These are phyloP conservation scores for Dictyostelium discoideum DNA, from an alignment of 78 protist genomes.

Conservation along the genomic window DNA sequence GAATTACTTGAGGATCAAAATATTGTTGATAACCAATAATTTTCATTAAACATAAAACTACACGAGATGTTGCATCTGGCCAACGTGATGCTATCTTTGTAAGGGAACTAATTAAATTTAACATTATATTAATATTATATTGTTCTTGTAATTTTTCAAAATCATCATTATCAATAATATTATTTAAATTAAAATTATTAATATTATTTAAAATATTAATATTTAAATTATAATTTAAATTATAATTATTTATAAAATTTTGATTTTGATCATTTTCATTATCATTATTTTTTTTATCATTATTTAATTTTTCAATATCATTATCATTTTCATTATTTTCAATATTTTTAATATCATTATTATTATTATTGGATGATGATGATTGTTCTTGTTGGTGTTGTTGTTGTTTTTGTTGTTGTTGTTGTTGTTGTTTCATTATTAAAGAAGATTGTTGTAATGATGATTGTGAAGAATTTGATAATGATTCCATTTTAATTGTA, in stretches of 20 bases:
- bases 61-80: slow-evolving; percentile 75
- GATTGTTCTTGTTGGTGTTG: too few relatives aligned
- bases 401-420: not conserved
- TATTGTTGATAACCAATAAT: slow-evolving; percentile 64
- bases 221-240: too few relatives aligned
- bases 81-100: slow-evolving; percentile 77
- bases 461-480: not conserved
- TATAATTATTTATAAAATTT: too few relatives aligned
- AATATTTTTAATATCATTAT: too few relatives aligned
- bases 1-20: slow-evolving; percentile 71
- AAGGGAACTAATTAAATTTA: slow-evolving; percentile 31
- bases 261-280: not conserved
- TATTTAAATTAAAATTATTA: not conserved
- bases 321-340: not conserved
- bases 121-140: slow-evolving; percentile 44
- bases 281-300: not conserved
- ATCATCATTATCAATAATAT: not conserved
- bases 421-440: not conserved
- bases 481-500: slow-evolving; percentile 59
- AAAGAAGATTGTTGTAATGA: slow-evolving; percentile 12
- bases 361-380: too few relatives aligned
- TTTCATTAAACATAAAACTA: slow-evolving; percentile 72
- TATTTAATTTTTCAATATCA: not conserved
- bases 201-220: not conserved
- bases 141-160: not conserved